Base-by-base conservation (phyloP, 2,329 filamentous ascomycete genomes). In the Scolecobasidium constrictum region DNA sequence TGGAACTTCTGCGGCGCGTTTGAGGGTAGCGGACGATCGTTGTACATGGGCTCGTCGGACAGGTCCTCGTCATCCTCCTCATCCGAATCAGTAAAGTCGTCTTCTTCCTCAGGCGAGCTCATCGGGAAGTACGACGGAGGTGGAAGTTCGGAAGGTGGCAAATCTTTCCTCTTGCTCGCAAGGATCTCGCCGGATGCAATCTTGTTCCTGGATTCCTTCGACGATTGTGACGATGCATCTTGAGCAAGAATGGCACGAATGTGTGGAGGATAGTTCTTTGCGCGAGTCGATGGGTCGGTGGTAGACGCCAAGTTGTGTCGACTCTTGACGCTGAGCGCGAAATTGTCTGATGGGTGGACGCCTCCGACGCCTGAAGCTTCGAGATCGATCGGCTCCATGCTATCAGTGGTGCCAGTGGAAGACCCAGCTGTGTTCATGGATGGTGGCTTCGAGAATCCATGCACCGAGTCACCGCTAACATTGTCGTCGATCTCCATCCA, bases 141-240 rank as follows among this genome's bases (percentile, higher is more conserved):
- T 2, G 68, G 68, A 1, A 71, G 57, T 5, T 50, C 43, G 0
- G 67, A 69, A 11, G 58, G 64, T 0, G 63, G 62, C 5, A 70
- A 38, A 69, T 90, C 40, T 65, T 90, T 39, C 69, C 81, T 45
- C 73, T 90, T 48, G 64, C 83, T 45, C 68, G 86, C 49, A 64
- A 81, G 34, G 68, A 81, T 54, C 69, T 88, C 17, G 64, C 93
- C 17, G 60, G 73, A 44, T 78, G 94, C 66, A 74, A 40, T 18
- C 6, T 20, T 18, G 4, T 16, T 18, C 3, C 19, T 6, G 15
- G n/a, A 12, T 34, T 33, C 11, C 31, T 26, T n/a, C 7, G 17
- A 22, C 11, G 21, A 31, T 6, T 13, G 13, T 9, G 17, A 28
- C 6, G 15, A 5, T 13, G 35, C 21, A 4, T 13, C 39, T 5